Evolutionary conservation across 2,329 filamentous ascomycete genomes (phyloP).

Genomic region (Nigrospora sphaerica): DNA sequence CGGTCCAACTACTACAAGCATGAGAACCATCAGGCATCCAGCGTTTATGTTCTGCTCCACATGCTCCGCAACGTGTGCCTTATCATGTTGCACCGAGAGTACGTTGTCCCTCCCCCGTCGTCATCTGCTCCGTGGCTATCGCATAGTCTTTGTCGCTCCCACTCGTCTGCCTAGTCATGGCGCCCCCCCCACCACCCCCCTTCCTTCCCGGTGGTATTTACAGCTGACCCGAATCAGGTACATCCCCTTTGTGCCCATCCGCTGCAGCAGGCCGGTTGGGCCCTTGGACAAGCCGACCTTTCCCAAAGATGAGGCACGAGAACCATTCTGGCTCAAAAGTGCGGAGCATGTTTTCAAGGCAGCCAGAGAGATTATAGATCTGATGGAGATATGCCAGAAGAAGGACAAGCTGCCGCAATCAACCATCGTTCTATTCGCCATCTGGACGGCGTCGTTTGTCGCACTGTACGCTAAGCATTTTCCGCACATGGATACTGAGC

Average conservation of each 20-base stretch:
- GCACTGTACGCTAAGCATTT: constrained; percentile 62
- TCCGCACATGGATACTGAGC: constrained; percentile 57
- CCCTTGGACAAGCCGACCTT: constrained; percentile 55
- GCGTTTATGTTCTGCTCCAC: constrained; percentile 60
- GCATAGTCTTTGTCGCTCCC: neutral
- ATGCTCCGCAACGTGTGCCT: constrained; percentile 58
- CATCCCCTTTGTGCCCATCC: constrained; percentile 57
- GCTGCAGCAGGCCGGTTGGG: constrained; percentile 38
- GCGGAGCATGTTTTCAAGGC: constrained; percentile 57
- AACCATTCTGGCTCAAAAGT: constrained; percentile 55
- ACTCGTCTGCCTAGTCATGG: no score
- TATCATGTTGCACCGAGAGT: constrained; percentile 63
- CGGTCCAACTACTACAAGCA: constrained; percentile 58
- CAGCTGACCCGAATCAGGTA: constrained; percentile 16
- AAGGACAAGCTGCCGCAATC: constrained; percentile 59
- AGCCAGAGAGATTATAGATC: constrained; percentile 55
- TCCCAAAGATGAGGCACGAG: constrained; percentile 37
- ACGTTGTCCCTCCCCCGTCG: neutral
- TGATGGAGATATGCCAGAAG: constrained; percentile 55
- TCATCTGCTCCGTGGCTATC: neutral
- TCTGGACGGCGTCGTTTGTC: constrained; percentile 60
- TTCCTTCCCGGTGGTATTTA: no score
- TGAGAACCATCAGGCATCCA: constrained; percentile 55
- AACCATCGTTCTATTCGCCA: constrained; percentile 58
- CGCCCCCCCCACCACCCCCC: no score